Percentiles rank a stretch among this genome's conserved stretches.
These are phyloP conservation scores for Monascus purpureus DNA, from an alignment of 495 filamentous ascomycete species.

Conservation along the genomic window DNA sequence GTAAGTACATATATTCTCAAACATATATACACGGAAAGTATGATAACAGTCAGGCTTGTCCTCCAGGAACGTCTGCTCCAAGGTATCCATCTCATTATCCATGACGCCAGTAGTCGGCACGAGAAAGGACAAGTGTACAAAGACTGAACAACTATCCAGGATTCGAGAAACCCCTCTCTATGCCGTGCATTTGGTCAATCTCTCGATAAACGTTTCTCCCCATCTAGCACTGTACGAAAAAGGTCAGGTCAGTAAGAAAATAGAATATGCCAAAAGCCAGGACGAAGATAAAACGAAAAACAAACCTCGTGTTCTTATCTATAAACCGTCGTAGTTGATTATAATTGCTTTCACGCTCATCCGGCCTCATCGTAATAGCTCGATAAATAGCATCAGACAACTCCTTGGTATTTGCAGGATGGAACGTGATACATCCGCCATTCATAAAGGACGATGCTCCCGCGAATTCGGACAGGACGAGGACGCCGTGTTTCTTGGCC, in stretches of 20 bases:
- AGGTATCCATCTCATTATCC: too few relatives aligned
- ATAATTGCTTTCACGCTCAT: background rate
- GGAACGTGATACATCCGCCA: constrained; percentile 74
- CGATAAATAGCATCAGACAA: constrained; percentile 73
- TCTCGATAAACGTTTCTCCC: constrained; percentile 21
- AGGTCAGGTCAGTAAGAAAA: constrained; percentile 1
- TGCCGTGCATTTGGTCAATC: too few relatives aligned
- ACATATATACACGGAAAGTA: too few relatives aligned
- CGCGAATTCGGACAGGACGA: constrained; percentile 87
- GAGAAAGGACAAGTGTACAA: too few relatives aligned
- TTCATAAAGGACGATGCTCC: constrained; percentile 71
- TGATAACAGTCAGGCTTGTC: too few relatives aligned
- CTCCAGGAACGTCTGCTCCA: too few relatives aligned
- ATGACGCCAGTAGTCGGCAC: too few relatives aligned
- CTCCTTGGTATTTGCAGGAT: constrained; percentile 85
- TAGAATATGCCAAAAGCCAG: too few relatives aligned
- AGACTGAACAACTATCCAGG: too few relatives aligned
- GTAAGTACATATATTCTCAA: too few relatives aligned
- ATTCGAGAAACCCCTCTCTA: too few relatives aligned
- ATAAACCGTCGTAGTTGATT: background rate
- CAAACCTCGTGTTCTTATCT: background rate
- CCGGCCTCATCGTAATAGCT: constrained; percentile 59
- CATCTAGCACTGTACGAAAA: constrained; percentile 19
- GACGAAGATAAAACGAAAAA: too few relatives aligned
- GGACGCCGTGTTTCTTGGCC: constrained; percentile 65